These are phyloP conservation scores for Agaricus blazei DNA, from an alignment of 768 basidiomycete species.

Conservation along the genomic window DNA sequence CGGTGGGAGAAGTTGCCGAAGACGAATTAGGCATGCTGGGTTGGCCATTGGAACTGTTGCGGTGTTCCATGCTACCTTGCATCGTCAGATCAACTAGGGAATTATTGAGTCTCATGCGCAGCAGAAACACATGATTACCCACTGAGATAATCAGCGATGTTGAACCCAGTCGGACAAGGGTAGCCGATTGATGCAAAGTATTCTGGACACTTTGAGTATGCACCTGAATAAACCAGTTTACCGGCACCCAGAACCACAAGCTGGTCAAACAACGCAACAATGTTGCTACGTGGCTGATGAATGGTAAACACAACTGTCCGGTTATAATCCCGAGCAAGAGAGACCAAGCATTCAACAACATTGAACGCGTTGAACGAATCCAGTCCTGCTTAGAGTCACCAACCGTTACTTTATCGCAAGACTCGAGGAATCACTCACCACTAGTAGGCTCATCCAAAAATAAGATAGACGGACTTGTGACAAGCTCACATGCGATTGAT, in stretches of 20 bases:
- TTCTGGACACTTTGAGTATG: conserved; percentile 64
- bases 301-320: conserved; percentile 97
- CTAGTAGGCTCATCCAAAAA: conserved; percentile 98
- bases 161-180: conserved; percentile 90
- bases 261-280: conserved; percentile 93
- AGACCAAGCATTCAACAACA: conserved; percentile 84
- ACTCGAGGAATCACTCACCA: conserved; percentile 43
- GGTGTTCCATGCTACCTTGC: conserved; percentile 42
- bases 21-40: conserved; percentile 27
- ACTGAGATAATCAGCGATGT: conserved; percentile 97
- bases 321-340: conserved; percentile 83
- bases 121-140: conserved; percentile 23
- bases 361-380: conserved; percentile 96
- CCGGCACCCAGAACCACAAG: conserved; percentile 83
- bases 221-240: conserved; percentile 81
- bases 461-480: conserved; percentile 92
- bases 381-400: conserved; percentile 47
- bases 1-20: conserved; percentile 38
- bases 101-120: not conserved
- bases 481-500: conserved; percentile 96
- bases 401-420: not conserved
- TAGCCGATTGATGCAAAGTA: conserved; percentile 79
- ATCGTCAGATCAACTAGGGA: conserved; percentile 66
- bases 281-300: conserved; percentile 96
- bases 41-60: conserved; percentile 29